A percentile compares a stretch with the other conserved stretches of the same genome.
Evolutionary conservation across 192 early-diverging fungal genomes (phyloP).

Genomic region (Thamnidium elegans): DNA sequence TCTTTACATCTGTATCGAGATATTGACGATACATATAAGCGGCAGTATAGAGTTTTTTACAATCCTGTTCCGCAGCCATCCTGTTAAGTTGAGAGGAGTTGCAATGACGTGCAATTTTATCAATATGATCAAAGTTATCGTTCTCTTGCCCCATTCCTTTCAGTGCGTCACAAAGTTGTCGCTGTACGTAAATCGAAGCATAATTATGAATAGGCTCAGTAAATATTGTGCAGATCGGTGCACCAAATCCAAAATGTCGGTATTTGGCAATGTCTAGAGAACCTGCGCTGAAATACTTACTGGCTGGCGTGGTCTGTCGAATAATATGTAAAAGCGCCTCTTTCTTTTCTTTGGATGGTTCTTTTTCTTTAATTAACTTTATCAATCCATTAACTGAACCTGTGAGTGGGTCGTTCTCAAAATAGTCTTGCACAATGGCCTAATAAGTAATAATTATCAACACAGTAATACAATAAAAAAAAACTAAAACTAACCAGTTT

Average conservation of each 20-base stretch:
- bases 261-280: slow-evolving; percentile 22
- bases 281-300: slow-evolving; percentile 13
- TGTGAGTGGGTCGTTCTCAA: slow-evolving; percentile 10
- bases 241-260: slow-evolving; percentile 11
- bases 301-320: not conserved
- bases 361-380: slow-evolving; percentile 1
- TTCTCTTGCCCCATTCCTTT: slow-evolving; percentile 8
- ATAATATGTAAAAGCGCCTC: slow-evolving; percentile 1
- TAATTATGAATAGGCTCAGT: slow-evolving; percentile 3
- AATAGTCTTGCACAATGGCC: not conserved
- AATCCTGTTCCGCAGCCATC: not conserved
- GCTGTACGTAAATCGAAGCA: slow-evolving; percentile 6
- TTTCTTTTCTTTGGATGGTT: slow-evolving; percentile 11
- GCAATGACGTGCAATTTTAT: slow-evolving; percentile 10
- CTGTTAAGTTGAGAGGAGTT: not conserved
- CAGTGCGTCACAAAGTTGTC: not conserved
- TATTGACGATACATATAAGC: slow-evolving; percentile 7
- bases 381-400: slow-evolving; percentile 2
- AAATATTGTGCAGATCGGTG: slow-evolving; percentile 7
- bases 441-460: not conserved
- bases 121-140: slow-evolving; percentile 4
- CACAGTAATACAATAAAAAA: not conserved
- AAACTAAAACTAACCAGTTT: slow-evolving; percentile 5
- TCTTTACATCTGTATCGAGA: not conserved
- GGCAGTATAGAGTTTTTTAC: slow-evolving; percentile 4